Base-by-base conservation (phyloP, 352 stramenopile species). In the Plasmopara viticola region DNA sequence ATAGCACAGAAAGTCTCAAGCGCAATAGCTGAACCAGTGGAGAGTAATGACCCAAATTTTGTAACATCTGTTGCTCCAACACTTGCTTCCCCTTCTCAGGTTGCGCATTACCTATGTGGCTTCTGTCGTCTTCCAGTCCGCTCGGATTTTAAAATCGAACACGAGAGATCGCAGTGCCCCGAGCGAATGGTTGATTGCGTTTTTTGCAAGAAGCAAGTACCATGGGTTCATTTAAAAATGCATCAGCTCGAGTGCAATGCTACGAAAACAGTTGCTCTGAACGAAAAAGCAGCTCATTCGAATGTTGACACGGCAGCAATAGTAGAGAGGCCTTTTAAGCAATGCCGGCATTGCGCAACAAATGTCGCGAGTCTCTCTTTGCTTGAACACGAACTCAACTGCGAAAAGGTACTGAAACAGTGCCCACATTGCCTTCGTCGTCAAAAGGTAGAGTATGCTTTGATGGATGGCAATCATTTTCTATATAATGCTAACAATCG, bases 361-460 rank as follows among this genome's bases (percentile, higher is more conserved):
- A 77, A 89, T 25, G 60, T 90, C 2, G 33, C 48, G 3, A 58
- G 56, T 5, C 30, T 60, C 6, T 79, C 88, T 5, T 58, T 90
- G 4, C 58, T 83, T 18, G 77, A 87, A 10, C 82, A 92, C 51
- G 82, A 92, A 56, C 58, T 83, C 1, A 71, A 65, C n/a, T 92
- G 82, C 44, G 78, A 88, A 30, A 84, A 89, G 53, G 67, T 88
- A 37, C 58, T 92, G 10, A 92, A 92, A 62, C 82, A 92, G 51
- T 92, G 82, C 51, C 78, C 82, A 0, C 82, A 92, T 54, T 92
- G 82, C 29, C 62, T 92, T 9, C 77, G 79, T 20, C 78, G 82
- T 2, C 82, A 90, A 47, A 90, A 88, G 56, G 77, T 89, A 49
- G 5, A 35, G 10, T 35, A 4, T 35, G 31, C 6, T 35, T 4